Evolutionary conservation across 352 stramenopile species (phyloP), one percentile per base, ranked within the genome.

Genomic region (Phytophthora foliorum): DNA sequence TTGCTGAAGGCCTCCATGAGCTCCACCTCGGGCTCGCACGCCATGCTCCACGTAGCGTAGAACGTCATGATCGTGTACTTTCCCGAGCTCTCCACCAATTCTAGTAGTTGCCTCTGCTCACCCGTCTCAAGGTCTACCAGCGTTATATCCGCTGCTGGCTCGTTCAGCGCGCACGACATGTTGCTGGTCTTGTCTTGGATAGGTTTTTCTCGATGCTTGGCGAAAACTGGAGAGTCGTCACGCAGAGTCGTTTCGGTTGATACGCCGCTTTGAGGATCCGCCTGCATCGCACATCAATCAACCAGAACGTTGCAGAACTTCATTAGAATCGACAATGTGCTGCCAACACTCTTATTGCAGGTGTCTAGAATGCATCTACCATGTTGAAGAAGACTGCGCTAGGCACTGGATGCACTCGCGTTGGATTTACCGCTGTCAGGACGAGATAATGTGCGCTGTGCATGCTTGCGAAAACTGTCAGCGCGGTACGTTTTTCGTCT

Each of bases 21-120:
- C 62, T 88, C 81, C 34, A 90, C 77, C 27, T 89, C 82, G 3
- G 73, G 59, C 21, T 74, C 66, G 39, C 82, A 88, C 21, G 79
- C 78, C 25, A 74, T 79, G 71, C 81, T 88, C 83, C 81, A 91
- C 32, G 82, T 91, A 16, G 79, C 81, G 69, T 89, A 90, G 55
- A 90, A 88, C 22, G 85, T 80, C 67, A 88, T 42, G 50, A 89
- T 62, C 16, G 77, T 85, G 24, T 78, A 73, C 32, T 73, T 67
- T 42, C 71, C 71, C 31, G 66, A 76, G 56, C 64, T 57, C 32
- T 72, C 39, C 11, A 84, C 55, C 55, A 88, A 42, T n/a, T 77
- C 63, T 25, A 69, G 36, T 24, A 90, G 68, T 19, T 61, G 71
- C 48, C 70, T 67, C 45, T 45, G 50, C 38, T 84, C 75, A 13